phyloP scores from a whole-genome alignment of 1,139 yeast genomes.

The Suhomyces wounanorum region DNA sequence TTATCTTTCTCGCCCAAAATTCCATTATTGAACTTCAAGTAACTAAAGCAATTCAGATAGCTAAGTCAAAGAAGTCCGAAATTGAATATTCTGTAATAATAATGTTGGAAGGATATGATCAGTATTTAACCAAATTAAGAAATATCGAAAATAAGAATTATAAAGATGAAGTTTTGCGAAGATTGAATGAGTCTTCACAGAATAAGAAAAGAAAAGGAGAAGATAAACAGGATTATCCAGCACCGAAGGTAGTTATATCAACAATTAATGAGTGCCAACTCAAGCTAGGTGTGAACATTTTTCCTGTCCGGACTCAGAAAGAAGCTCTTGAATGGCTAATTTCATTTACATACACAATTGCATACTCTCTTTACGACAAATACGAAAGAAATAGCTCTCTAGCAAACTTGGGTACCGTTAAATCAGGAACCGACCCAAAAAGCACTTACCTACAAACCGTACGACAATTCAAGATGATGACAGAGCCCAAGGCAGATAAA shows the following conservation, averaged over 20 bases:
- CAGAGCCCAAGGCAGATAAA: constrained; percentile 44
- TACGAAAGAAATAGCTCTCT: constrained; percentile 53
- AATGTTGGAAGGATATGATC: constrained; percentile 52
- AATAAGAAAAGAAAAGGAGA: constrained; percentile 5
- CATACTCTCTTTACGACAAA: constrained; percentile 56
- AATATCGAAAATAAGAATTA: constrained; percentile 49
- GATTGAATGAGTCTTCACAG: constrained; percentile 16
- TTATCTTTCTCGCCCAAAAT: constrained; percentile 38
- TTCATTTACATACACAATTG: constrained; percentile 58
- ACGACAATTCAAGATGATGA: constrained; percentile 58
- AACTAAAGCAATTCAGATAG: constrained; percentile 23
- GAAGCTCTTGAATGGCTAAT: constrained; percentile 59
- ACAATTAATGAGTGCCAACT: constrained; percentile 33
- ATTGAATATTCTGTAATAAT: constrained; percentile 34
- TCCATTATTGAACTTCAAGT: constrained; percentile 24
- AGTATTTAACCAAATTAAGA: constrained; percentile 43
- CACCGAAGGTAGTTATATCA: constrained; percentile 41
- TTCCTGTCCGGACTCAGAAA: constrained; percentile 44
- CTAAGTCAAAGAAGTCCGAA: constrained; percentile 13
- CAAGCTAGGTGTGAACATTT: constrained; percentile 42
- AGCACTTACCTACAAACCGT: constrained; percentile 52
- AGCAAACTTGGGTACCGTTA: constrained; percentile 55
- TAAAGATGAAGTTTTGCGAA: constrained; percentile 39
- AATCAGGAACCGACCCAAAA: constrained; percentile 51
- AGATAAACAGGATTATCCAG: constrained; percentile 20